Percentiles rank a stretch among this genome's conserved stretches.
Conservation (phyloP, 2,329 filamentous ascomycete genomes). For the Trichoderma simmonsii region DNA sequence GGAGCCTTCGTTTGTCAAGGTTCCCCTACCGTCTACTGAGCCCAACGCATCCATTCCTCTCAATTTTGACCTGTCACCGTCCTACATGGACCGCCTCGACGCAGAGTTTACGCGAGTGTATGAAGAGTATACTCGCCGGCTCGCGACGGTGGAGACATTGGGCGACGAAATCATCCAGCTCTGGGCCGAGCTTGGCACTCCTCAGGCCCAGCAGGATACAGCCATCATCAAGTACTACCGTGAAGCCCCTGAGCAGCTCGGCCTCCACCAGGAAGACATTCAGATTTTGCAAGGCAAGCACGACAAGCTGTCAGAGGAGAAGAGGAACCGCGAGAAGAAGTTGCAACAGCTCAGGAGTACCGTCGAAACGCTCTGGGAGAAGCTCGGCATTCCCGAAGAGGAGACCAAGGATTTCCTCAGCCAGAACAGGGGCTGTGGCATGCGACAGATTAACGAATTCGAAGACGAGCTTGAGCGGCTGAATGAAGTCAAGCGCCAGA, state of each 20-base stretch:
- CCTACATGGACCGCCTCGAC: conserved; percentile 84
- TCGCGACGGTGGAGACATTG: conserved; percentile 69
- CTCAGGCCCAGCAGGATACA: conserved; percentile 86
- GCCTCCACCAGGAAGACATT: conserved; percentile 85
- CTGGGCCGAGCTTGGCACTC: conserved; percentile 93
- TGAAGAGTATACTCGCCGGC: conserved; percentile 87
- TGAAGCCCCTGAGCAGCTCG: conserved; percentile 88
- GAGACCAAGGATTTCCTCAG: conserved; percentile 85
- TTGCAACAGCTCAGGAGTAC: conserved; percentile 71
- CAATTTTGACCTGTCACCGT: conserved; percentile 86
- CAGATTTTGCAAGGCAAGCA: conserved; percentile 67
- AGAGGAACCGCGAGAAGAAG: conserved; percentile 74
- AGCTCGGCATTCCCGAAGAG: conserved; percentile 75
- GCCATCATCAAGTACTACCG: conserved; percentile 86
- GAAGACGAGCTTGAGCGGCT: conserved; percentile 84
- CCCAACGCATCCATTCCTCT: conserved; percentile 73
- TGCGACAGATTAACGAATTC: conserved; percentile 92
- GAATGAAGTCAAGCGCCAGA: conserved; percentile 91
- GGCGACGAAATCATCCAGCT: conserved; percentile 87
- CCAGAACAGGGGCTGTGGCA: conserved; percentile 82
- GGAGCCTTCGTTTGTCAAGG: conserved; percentile 80
- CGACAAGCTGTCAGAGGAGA: conserved; percentile 84
- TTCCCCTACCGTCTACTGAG: conserved; percentile 78
- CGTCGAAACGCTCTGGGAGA: conserved; percentile 87
- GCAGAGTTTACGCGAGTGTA: conserved; percentile 91